Base-by-base conservation (phyloP, 345 rosid genomes). In the Microcos paniculata region DNA sequence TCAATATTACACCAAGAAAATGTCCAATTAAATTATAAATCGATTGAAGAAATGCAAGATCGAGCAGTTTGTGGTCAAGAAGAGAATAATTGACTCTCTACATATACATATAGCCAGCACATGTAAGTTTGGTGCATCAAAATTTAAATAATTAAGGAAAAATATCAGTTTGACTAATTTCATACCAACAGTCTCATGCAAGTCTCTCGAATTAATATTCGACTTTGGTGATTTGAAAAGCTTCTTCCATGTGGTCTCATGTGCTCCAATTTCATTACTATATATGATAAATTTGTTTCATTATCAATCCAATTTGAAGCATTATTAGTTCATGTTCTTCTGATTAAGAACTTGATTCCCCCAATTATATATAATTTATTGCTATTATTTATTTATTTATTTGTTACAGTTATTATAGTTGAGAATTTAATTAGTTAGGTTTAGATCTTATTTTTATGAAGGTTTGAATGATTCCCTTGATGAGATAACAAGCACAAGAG, bases 241-340 rank as follows among this genome's bases (percentile, higher is more conserved):
- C 4, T 45, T 33, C 58, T 74, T 82, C 76, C 84, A 80, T 82
- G 88, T 80, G 87, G 76, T 78, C 79, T 80, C 85, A 80, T 80
- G 84, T 78, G 85, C 82, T 81, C 71, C 45, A 46, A 59, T 70
- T 62, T 14, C 65, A 55, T 14, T 70, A 58, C 61, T 24, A 38
- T 70, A 61, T 53, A 55, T 55, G 76, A 40, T 65, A 58, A 76
- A 73, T 26, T 69, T 9, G 58, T n/a, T 30, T 69, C 18, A 30
- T 49, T 42, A 26, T 46, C 7, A 4, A 8, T 26, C 38, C 15
- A 67, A 8, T 12, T 24, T 28, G 40, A 68, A 26, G 72, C 72
- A 68, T 46, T 24, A 67, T 46, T 24, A 67, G 26, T 46, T 28
- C 71, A 49, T 11, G 82, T 78, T 81, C 73, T 76, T 75, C 40